Evolutionary conservation across 108 stramenopile genomes (phyloP).

Genomic region (Nitzschia putrida): DNA sequence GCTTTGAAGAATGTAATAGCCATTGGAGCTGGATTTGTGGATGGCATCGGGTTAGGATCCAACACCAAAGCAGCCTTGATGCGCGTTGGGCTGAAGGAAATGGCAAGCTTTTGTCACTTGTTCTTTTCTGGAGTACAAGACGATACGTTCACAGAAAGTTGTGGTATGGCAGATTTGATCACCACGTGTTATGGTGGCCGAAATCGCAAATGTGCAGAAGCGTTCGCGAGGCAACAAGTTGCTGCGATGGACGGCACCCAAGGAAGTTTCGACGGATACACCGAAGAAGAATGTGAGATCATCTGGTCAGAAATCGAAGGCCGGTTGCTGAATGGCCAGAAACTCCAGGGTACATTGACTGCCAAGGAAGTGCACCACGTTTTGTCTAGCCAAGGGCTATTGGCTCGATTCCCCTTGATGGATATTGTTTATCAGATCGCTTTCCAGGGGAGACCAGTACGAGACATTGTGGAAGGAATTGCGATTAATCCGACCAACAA

Average conservation of each 20-base stretch:
- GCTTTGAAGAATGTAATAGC: slow-evolving; percentile 97
- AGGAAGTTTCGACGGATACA: slow-evolving; percentile 9
- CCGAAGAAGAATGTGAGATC: slow-evolving; percentile 35
- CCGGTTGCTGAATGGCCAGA: slow-evolving; percentile 88
- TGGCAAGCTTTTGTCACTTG: slow-evolving; percentile 86
- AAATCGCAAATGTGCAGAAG: slow-evolving; percentile 93
- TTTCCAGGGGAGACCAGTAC: slow-evolving; percentile 61
- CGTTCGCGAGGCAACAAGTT: slow-evolving; percentile 66
- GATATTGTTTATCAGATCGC: slow-evolving; percentile 82
- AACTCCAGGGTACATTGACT: slow-evolving; percentile 91
- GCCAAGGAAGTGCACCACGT: slow-evolving; percentile 77
- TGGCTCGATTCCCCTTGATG: slow-evolving; percentile 87
- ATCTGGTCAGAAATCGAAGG: slow-evolving; percentile 78
- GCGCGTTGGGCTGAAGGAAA: slow-evolving; percentile 89
- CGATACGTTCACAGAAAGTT: slow-evolving; percentile 88
- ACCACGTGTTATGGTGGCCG: slow-evolving; percentile 97
- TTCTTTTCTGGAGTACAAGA: slow-evolving; percentile 82
- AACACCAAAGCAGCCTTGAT: slow-evolving; percentile 98
- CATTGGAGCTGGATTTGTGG: slow-evolving; percentile 94
- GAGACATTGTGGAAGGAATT: slow-evolving; percentile 70
- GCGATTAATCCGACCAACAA: slow-evolving; percentile 1
- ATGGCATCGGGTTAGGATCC: slow-evolving; percentile 82
- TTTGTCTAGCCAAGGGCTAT: slow-evolving; percentile 54
- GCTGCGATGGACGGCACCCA: neutral
- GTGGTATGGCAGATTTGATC: slow-evolving; percentile 96